phyloP scores from a whole-genome alignment of 2,329 filamentous ascomycete genomes.

The Paecilomyces variotii region DNA sequence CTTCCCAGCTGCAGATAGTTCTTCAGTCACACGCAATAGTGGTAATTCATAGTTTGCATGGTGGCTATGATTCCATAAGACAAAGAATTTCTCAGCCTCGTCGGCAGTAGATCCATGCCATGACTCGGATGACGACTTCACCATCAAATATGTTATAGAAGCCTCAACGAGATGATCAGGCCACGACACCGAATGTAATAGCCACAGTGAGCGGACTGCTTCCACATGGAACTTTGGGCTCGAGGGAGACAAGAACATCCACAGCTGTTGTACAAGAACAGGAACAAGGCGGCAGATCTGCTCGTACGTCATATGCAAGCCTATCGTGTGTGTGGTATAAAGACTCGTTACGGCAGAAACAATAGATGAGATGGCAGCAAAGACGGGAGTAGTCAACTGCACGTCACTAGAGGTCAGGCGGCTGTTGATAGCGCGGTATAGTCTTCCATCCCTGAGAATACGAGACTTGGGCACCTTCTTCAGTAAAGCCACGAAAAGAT shows the following conservation, averaged over 20 bases:
- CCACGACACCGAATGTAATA: conserved; percentile 65
- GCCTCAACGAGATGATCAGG: conserved; percentile 71
- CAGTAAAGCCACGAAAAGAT: conserved; percentile 48
- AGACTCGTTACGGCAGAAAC: conserved; percentile 43
- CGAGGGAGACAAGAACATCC: conserved; percentile 71
- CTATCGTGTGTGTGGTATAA: conserved; percentile 27
- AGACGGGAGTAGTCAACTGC: conserved; percentile 22
- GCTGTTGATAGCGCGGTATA: conserved; percentile 27
- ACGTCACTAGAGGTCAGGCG: conserved; percentile 14
- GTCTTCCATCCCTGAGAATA: conserved; percentile 23
- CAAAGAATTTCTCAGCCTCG: conserved; percentile 32
- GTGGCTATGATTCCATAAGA: conserved; percentile 37
- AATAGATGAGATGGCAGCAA: conserved; percentile 29
- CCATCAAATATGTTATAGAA: conserved; percentile 62
- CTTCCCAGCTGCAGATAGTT: conserved; percentile 6
- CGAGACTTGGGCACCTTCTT: conserved; percentile 32
- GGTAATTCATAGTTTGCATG: conserved; percentile 30
- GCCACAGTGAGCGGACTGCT: conserved; percentile 77
- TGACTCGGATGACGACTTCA: conserved; percentile 34
- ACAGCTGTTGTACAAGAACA: conserved; percentile 63
- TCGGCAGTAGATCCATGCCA: conserved; percentile 23
- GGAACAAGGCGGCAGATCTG: conserved; percentile 56
- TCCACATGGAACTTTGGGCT: conserved; percentile 93
- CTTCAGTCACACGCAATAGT: conserved; percentile 22
- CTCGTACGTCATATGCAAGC: conserved; percentile 31